These are phyloP conservation scores for Claviceps pazoutovae DNA, from an alignment of 2,329 filamentous ascomycete species.

Conservation along the genomic window DNA sequence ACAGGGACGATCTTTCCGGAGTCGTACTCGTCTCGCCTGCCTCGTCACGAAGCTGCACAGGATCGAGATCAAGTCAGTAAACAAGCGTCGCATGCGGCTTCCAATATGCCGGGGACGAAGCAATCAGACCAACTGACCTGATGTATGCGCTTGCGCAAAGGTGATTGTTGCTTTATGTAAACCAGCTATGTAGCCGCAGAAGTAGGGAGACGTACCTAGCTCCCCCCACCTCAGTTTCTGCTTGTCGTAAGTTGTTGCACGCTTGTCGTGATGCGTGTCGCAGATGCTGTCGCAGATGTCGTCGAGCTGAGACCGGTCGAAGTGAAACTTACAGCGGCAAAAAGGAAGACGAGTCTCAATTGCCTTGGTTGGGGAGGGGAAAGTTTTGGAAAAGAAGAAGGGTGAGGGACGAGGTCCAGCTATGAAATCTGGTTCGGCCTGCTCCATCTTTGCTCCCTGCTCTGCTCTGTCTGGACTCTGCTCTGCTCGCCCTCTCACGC, in stretches of 20 bases:
- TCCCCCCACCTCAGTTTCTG: no score
- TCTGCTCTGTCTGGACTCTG: no score
- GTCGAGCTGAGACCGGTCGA: no score
- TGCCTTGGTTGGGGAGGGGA: neutral
- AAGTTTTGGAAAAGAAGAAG: neutral
- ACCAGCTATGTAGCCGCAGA: no score
- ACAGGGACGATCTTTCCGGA: neutral
- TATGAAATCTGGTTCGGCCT: neutral
- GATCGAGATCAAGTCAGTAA: neutral
- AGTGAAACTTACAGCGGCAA: no score
- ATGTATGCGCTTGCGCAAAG: no score
- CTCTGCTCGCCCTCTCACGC: no score
- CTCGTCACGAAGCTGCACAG: neutral
- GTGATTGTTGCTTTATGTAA: no score
- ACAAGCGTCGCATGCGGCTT: neutral
- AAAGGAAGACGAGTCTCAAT: neutral
- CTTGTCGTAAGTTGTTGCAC: no score
- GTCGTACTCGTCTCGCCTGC: neutral
- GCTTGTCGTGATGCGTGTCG: no score
- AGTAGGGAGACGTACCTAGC: no score
- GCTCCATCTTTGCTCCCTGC: neutral
- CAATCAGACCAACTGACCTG: neutral
- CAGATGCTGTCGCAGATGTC: no score
- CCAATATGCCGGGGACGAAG: neutral
- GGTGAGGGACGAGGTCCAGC: slow-evolving; percentile 1